These are phyloP conservation scores for Neofusicoccum sp. DNA, from an alignment of 2,329 filamentous ascomycete genomes.

Conservation along the genomic window DNA sequence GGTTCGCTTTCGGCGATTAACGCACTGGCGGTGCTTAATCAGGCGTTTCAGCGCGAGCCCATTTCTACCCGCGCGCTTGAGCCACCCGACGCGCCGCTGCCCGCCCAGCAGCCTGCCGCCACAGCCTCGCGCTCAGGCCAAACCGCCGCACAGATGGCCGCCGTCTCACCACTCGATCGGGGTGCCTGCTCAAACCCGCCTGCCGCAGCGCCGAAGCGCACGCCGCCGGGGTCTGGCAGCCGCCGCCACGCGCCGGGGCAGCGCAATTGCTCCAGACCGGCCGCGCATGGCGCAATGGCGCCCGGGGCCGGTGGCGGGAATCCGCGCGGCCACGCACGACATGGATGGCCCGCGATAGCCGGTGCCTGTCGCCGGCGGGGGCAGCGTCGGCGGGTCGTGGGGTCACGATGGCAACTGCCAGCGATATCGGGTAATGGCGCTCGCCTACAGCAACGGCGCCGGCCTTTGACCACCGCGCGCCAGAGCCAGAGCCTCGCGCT, in stretches of 20 bases:
- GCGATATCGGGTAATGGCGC: conserved; percentile 14
- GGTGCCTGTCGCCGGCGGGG: conserved; percentile 5
- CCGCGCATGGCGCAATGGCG: conserved; percentile 9
- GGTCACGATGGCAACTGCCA: conserved; percentile 9
- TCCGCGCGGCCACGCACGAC: conserved; percentile 5
- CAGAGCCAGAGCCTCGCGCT: background rate
- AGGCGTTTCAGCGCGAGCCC: background rate
- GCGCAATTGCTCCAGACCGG: conserved; percentile 8
- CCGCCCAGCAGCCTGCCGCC: background rate
- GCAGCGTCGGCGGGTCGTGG: background rate
- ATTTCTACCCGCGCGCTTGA: conserved; percentile 1
- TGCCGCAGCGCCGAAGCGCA: background rate
- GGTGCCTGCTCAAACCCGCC: background rate
- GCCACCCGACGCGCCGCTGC: background rate
- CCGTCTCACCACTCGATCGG: background rate
- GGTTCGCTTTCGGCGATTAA: conserved; percentile 16
- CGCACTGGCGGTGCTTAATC: conserved; percentile 9
- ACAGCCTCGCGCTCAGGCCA: background rate
- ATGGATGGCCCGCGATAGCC: conserved; percentile 12
- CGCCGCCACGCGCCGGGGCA: background rate
- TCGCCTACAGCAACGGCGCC: conserved; percentile 12
- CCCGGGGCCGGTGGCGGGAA: background rate
- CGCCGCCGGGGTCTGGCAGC: background rate
- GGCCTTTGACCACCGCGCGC: background rate
- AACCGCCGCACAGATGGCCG: background rate